phyloP scores from a whole-genome alignment of 208 protist genomes.

The Wallacemonas sp. region DNA sequence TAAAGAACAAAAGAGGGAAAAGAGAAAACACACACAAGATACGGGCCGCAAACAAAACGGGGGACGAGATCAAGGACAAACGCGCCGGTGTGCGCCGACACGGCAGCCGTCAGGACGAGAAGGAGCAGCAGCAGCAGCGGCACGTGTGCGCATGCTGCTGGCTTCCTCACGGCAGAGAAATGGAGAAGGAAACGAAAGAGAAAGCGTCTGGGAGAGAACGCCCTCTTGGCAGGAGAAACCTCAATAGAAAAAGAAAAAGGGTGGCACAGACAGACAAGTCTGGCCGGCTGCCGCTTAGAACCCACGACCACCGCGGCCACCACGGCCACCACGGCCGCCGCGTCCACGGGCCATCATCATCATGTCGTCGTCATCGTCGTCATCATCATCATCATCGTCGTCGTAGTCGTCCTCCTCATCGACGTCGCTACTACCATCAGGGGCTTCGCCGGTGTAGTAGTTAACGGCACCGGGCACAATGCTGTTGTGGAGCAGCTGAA shows the following conservation, averaged over 20 bases:
- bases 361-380: conserved; percentile 40
- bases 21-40: conserved; percentile 6
- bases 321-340: conserved; percentile 19
- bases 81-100: too few species aligned
- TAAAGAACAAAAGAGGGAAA: background rate
- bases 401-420: conserved; percentile 68
- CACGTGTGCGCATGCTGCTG: too few species aligned
- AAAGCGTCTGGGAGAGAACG: too few species aligned
- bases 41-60: too few species aligned
- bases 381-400: conserved; percentile 79
- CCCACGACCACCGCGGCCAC: conserved; percentile 23
- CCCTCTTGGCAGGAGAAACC: too few species aligned
- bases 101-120: too few species aligned
- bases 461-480: conserved; percentile 78
- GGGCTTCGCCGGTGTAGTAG: conserved; percentile 88
- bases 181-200: too few species aligned
- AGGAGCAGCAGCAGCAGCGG: too few species aligned
- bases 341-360: conserved; percentile 26
- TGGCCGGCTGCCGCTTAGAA: conserved; percentile 11
- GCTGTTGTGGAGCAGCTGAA: conserved; percentile 60
- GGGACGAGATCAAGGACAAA: too few species aligned
- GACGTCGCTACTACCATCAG: conserved; percentile 66
- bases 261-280: conserved; percentile 1
- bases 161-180: too few species aligned
- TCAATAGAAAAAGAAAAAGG: conserved; percentile 1